phyloP scores from a whole-genome alignment of 148 eudicot genomes.

The Cornus florida region DNA sequence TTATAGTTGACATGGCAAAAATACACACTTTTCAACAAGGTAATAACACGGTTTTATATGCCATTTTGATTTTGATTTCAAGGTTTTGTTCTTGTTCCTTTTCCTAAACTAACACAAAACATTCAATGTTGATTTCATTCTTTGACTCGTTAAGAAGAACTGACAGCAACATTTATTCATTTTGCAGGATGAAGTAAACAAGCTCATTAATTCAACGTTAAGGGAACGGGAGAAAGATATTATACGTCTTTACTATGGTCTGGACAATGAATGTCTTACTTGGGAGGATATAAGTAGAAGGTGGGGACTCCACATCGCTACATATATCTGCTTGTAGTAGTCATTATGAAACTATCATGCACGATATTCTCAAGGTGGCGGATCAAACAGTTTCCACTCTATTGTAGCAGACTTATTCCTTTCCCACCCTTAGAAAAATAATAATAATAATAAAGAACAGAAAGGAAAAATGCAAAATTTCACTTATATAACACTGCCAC shows the following conservation, averaged over 20 bases:
- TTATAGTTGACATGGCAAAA: background rate
- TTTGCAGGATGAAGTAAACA: constrained; percentile 83
- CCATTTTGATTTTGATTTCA: background rate
- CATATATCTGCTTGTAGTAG: background rate
- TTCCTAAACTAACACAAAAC: background rate
- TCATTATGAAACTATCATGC: background rate
- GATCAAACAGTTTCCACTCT: too few species aligned
- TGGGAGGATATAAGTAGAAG: constrained; percentile 99
- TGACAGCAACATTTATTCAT: constrained; percentile 7
- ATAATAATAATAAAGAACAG: too few species aligned
- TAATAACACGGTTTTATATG: background rate
- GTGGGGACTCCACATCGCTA: constrained; percentile 33
- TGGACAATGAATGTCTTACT: constrained; percentile 80
- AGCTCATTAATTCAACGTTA: constrained; percentile 56
- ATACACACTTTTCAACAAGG: background rate
- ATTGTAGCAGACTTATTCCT: too few species aligned
- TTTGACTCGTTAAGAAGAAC: background rate
- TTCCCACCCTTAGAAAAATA: too few species aligned
- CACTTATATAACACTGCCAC: too few species aligned
- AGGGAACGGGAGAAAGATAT: constrained; percentile 76
- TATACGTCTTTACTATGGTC: constrained; percentile 82
- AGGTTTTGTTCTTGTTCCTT: background rate
- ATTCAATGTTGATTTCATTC: background rate
- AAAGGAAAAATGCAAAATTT: too few species aligned
- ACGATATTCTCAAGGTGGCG: background rate